Evolutionary conservation across 2,329 filamentous ascomycete genomes (phyloP).

Genomic region (Stagonosporopsis vannaccii): DNA sequence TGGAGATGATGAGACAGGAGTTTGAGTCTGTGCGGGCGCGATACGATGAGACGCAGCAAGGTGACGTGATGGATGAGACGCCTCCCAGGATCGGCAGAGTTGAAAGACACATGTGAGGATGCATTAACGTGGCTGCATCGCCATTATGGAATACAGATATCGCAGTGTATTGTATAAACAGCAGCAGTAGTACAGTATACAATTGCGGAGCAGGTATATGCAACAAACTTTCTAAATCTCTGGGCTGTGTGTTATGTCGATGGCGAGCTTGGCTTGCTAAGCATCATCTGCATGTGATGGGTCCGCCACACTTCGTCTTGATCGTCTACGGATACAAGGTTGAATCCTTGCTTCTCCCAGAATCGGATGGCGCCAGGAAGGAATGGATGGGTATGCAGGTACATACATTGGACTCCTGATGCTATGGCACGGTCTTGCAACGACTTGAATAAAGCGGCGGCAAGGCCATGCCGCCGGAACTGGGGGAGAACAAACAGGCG

Average conservation of each 20-base stretch:
- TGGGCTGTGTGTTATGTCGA: not conserved
- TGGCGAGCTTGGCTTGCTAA: not conserved
- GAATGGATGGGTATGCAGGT: conserved; percentile 29
- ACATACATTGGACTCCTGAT: conserved; percentile 17
- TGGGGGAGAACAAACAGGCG: conserved; percentile 18
- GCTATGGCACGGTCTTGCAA: conserved; percentile 9
- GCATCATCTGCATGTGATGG: conserved; percentile 21
- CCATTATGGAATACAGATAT: not conserved
- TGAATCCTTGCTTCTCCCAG: conserved; percentile 27
- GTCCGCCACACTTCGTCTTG: conserved; percentile 24
- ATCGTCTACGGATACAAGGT: conserved; percentile 13
- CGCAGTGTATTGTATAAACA: not conserved
- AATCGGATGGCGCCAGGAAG: conserved; percentile 25
- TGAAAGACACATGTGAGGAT: conserved; percentile 31
- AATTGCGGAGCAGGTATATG: not conserved
- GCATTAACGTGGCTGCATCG: not conserved
- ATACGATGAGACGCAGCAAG: conserved; percentile 30
- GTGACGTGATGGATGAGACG: conserved; percentile 46
- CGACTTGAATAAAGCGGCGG: conserved; percentile 12
- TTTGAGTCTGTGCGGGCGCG: conserved; percentile 27
- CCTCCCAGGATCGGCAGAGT: conserved; percentile 45
- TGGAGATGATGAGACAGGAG: conserved; percentile 38
- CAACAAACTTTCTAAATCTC: not conserved
- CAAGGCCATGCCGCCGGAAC: conserved; percentile 23
- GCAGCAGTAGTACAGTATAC: not conserved